These are phyloP conservation scores for Scheffersomyces lignicola DNA, from an alignment of 1,139 yeast species.

Conservation along the genomic window DNA sequence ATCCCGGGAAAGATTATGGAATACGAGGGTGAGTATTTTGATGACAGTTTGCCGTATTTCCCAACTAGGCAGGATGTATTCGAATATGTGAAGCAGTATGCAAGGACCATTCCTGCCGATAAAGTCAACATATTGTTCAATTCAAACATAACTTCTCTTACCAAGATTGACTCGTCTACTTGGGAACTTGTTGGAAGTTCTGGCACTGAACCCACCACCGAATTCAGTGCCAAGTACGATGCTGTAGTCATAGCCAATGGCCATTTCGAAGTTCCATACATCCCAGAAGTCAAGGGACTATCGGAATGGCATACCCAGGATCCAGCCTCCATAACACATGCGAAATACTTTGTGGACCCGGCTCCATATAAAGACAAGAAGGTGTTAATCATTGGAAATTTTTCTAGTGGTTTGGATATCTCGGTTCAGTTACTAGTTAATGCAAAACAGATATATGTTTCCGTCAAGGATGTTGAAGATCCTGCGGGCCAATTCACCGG, in stretches of 20 bases:
- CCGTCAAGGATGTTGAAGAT: slow-evolving; percentile 27
- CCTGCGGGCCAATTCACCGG: slow-evolving; percentile 5
- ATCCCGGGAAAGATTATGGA: slow-evolving; percentile 44
- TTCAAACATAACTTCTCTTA: slow-evolving; percentile 21
- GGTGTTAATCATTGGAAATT: slow-evolving; percentile 50
- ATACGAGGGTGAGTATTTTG: slow-evolving; percentile 36
- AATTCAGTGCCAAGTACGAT: slow-evolving; percentile 32
- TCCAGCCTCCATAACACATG: slow-evolving; percentile 40
- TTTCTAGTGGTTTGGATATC: slow-evolving; percentile 49
- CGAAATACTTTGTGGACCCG: slow-evolving; percentile 41
- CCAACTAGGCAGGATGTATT: slow-evolving; percentile 41
- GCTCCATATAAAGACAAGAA: slow-evolving; percentile 29
- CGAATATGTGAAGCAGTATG: slow-evolving; percentile 33
- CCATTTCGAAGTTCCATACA: slow-evolving; percentile 45
- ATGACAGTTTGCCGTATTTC: slow-evolving; percentile 27
- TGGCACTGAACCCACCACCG: slow-evolving; percentile 8
- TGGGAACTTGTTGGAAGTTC: slow-evolving; percentile 19
- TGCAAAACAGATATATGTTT: slow-evolving; percentile 39
- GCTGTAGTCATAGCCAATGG: slow-evolving; percentile 50
- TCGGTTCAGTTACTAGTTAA: slow-evolving; percentile 43
- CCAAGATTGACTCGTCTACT: slow-evolving; percentile 11
- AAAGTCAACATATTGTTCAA: slow-evolving; percentile 23
- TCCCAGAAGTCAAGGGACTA: slow-evolving; percentile 46
- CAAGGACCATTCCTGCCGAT: slow-evolving; percentile 28
- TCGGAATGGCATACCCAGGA: slow-evolving; percentile 31